Evolutionary conservation across 2,329 filamentous ascomycete genomes (phyloP), one percentile per base, ranked within the genome.

Genomic region (Botrytis porri): DNA sequence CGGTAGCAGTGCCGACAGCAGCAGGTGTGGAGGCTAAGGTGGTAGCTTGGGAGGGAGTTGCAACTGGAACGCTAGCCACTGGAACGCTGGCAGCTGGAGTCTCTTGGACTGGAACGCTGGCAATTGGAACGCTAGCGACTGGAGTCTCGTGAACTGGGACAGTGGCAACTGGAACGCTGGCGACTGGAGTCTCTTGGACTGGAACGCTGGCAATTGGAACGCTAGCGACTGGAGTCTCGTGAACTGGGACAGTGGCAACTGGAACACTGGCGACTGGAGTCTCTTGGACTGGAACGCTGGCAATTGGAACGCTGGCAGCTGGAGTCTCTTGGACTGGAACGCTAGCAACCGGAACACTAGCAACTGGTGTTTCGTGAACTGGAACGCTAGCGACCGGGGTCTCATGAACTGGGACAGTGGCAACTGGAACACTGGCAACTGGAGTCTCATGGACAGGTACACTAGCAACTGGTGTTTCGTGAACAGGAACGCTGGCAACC

Each of bases 211-310:
- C 43, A 12, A n/a, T 39, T 45, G 62, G 63, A 1, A 16, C 57
- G 48, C 64, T 66, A 61, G 69, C 71, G 48, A 70, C 62, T 29
- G 76, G 51, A 1, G 51, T 29, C n/a, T 29, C n/a, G n/a, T n/a
- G n/a, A n/a, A 32, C 22, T 65, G 63, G 39, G 2, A 16, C 16
- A 14, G 14, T 64, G 8, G 43, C 35, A 43, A n/a, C 62, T 45
- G 62, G 63, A 1, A 16, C 57, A 45, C 64, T 66, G 60, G 69
- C 71, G 48, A 70, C 62, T 29, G 76, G 51, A 1, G 51, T 29
- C n/a, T 29, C n/a, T 3, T 29, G 51, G 4, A 54, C 51, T 29
- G 59, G 59, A 7, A 39, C 61, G 61, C 67, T 67, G 59, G 69
- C 69, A 43, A 71, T 22, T 37, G 69, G 59, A 3, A 39, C 48